Conservation (phyloP, 352 stramenopile genomes). For the Phytophthora quininea region DNA sequence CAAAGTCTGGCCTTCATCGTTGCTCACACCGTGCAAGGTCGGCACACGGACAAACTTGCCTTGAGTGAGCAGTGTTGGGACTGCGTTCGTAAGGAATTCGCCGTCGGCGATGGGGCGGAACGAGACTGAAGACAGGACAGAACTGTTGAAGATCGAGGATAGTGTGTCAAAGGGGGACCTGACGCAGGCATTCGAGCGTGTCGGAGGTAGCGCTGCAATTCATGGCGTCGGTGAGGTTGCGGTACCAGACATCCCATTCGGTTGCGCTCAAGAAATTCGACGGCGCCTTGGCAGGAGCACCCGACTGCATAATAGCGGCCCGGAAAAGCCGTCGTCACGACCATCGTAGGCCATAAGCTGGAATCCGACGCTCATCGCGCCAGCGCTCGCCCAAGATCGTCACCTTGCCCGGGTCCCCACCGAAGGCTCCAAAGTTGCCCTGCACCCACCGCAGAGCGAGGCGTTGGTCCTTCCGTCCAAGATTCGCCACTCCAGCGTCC, state of each 20-base stretch:
- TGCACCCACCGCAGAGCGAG: conserved; percentile 71
- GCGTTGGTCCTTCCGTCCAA: conserved; percentile 84
- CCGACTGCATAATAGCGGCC: conserved; percentile 28
- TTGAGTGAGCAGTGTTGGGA: conserved; percentile 9
- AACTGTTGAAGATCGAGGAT: conserved; percentile 29
- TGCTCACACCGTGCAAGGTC: conserved; percentile 24
- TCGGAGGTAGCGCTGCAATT: conserved; percentile 23
- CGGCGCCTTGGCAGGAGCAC: conserved; percentile 8
- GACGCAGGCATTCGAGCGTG: conserved; percentile 28
- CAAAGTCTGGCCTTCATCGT: conserved; percentile 37
- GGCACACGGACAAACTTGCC: conserved; percentile 34
- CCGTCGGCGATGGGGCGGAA: conserved; percentile 28
- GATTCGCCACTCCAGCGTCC: conserved; percentile 72
- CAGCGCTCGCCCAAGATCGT: conserved; percentile 43
- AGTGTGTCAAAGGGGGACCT: conserved; percentile 31
- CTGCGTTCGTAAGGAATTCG: conserved; percentile 22
- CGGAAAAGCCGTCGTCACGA: conserved; percentile 31
- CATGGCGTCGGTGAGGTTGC: conserved; percentile 20
- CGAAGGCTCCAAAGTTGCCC: conserved; percentile 26
- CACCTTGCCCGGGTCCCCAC: conserved; percentile 20
- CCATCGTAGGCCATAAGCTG: conserved; percentile 18
- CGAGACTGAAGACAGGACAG: conserved; percentile 9
- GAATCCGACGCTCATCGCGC: conserved; percentile 36
- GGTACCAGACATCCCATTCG: conserved; percentile 30
- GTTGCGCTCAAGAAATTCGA: conserved; percentile 14